phyloP scores from a whole-genome alignment of 2,329 filamentous ascomycete species.

The Sclerotinia sclerotiorum region DNA sequence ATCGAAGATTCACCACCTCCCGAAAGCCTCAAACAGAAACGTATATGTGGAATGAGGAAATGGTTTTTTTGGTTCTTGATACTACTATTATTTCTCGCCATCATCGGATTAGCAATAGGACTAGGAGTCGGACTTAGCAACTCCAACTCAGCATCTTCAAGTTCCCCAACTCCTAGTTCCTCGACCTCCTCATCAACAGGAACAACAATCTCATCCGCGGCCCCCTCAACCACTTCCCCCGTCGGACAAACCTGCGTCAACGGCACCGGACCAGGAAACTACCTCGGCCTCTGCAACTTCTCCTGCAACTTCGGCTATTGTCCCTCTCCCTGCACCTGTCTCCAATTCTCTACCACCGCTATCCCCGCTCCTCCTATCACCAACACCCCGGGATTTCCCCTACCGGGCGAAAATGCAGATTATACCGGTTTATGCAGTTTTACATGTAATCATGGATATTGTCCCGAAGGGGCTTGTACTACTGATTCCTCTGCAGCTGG shows the following conservation, averaged over 20 bases:
- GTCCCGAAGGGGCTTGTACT: constrained; percentile 15
- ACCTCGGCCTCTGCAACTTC: constrained; percentile 43
- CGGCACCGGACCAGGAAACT: constrained; percentile 40
- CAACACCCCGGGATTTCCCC: constrained; percentile 42
- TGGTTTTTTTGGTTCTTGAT: constrained; percentile 5
- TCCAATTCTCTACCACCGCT: constrained; percentile 26
- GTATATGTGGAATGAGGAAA: constrained; percentile 16
- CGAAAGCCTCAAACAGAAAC: background rate
- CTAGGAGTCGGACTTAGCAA: constrained; percentile 12
- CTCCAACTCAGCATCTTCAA: background rate
- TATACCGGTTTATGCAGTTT: constrained; percentile 50
- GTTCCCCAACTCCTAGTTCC: background rate
- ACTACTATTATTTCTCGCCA: background rate
- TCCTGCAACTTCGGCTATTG: constrained; percentile 35
- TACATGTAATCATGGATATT: constrained; percentile 48
- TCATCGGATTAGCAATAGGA: constrained; percentile 13
- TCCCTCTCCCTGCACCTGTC: constrained; percentile 33
- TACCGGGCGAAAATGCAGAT: constrained; percentile 39
- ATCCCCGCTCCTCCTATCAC: constrained; percentile 33
- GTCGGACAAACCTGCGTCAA: constrained; percentile 26
- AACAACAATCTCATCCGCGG: background rate
- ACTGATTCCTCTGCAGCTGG: background rate
- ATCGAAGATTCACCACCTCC: background rate
- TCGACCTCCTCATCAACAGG: background rate
- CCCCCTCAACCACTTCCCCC: constrained; percentile 2